A percentile compares a stretch with the other conserved stretches of the same genome.
Conservation (phyloP, 202 grass and related monocot genomes). For the Schoenoplectus tabernaemontani region DNA sequence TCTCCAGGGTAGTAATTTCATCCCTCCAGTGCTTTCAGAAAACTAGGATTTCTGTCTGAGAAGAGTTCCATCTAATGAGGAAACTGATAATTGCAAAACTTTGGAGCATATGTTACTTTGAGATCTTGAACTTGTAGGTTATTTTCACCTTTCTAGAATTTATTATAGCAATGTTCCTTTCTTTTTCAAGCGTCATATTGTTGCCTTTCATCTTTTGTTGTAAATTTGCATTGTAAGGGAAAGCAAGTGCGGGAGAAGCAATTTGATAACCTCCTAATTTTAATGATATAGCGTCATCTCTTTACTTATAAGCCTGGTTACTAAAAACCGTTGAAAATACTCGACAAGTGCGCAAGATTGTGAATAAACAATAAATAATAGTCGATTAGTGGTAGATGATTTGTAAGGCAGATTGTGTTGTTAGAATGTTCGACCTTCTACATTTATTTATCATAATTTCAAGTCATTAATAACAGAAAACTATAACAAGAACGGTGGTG, state of each 20-base stretch:
- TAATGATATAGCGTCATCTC: neutral
- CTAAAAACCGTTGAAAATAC: neutral
- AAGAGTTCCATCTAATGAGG: neutral
- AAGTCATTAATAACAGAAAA: too few relatives aligned
- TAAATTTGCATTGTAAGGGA: slow-evolving; percentile 1
- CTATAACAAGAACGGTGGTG: too few relatives aligned
- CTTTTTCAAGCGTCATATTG: neutral
- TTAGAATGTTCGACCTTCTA: too few relatives aligned
- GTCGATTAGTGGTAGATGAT: too few relatives aligned
- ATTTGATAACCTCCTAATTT: neutral
- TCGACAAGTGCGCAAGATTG: neutral
- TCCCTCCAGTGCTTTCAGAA: slow-evolving; percentile 48
- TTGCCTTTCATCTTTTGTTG: neutral
- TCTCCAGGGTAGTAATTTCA: slow-evolving; percentile 52
- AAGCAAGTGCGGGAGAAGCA: neutral
- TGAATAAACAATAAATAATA: too few relatives aligned
- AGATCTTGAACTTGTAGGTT: neutral
- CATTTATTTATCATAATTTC: too few relatives aligned
- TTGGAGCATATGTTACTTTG: neutral
- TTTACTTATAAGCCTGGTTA: neutral
- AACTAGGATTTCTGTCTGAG: slow-evolving; percentile 8
- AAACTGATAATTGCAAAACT: neutral
- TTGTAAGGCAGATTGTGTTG: too few relatives aligned
- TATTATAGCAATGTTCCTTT: neutral
- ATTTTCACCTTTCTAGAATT: neutral